Conservation (phyloP, 2,329 filamentous ascomycete genomes). For the Domatiomyces catenatus region DNA sequence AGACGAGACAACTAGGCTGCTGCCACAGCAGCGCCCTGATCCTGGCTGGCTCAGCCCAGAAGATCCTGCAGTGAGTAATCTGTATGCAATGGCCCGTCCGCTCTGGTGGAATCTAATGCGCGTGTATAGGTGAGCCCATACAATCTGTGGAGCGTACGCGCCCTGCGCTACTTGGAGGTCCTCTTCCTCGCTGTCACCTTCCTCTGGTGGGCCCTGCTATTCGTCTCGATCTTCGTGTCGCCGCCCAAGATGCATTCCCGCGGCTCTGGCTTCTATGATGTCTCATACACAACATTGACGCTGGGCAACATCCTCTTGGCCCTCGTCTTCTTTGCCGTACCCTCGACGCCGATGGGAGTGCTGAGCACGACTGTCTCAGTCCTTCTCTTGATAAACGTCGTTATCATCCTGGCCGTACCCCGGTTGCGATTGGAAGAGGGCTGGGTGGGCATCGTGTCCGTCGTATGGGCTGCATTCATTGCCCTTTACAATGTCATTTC, state of each 20-base stretch:
- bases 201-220: conserved; percentile 79
- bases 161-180: conserved; percentile 62
- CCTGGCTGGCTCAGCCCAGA: conserved; percentile 59
- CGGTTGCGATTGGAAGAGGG: conserved; percentile 69
- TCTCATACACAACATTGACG: conserved; percentile 67
- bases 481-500: conserved; percentile 63
- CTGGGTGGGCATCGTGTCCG: conserved; percentile 76
- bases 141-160: conserved; percentile 82
- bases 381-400: conserved; percentile 57
- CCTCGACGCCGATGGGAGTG: conserved; percentile 63
- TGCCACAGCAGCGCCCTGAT: conserved; percentile 42
- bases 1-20: conserved; percentile 49
- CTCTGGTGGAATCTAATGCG: not conserved
- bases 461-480: conserved; percentile 69
- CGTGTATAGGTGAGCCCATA: conserved; percentile 56
- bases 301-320: conserved; percentile 59
- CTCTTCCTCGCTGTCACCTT: conserved; percentile 61
- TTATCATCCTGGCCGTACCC: conserved; percentile 62
- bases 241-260: conserved; percentile 72
- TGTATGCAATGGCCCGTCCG: conserved; percentile 1
- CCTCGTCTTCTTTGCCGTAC: conserved; percentile 74
- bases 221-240: conserved; percentile 83
- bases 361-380: conserved; percentile 52
- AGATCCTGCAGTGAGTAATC: conserved; percentile 55
- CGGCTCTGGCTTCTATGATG: conserved; percentile 84